phyloP scores from a whole-genome alignment of 371 early-diverging fungal genomes.

The Zychaea mexicana region DNA sequence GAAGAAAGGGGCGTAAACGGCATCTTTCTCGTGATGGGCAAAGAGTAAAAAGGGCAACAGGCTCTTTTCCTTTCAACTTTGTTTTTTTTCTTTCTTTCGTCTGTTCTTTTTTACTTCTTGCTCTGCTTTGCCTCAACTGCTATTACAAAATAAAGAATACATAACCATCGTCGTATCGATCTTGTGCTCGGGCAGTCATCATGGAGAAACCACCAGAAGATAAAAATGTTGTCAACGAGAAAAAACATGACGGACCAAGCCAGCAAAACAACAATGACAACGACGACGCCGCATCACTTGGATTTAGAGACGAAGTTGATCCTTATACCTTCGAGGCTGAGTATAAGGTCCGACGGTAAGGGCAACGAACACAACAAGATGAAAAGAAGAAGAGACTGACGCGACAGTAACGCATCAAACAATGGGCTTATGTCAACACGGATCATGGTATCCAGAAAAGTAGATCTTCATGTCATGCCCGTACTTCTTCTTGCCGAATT shows the following conservation, averaged over 20 bases:
- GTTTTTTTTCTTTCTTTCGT: background rate
- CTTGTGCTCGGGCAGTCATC: too few relatives aligned
- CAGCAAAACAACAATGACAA: background rate
- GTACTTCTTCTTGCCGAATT: conserved; percentile 1
- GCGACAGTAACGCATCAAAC: background rate
- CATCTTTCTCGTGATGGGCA: background rate
- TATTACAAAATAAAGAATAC: too few relatives aligned
- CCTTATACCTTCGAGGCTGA: background rate
- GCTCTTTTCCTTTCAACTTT: background rate
- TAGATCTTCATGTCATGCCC: background rate
- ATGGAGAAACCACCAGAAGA: background rate
- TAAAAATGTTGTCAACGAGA: background rate
- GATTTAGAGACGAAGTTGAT: background rate
- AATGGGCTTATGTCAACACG: too few relatives aligned
- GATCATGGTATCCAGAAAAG: background rate
- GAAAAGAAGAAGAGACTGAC: background rate
- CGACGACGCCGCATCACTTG: background rate
- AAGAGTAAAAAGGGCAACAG: background rate
- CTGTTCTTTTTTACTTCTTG: background rate
- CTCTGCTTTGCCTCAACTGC: background rate
- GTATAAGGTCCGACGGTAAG: conserved; percentile 4
- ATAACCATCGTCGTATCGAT: too few relatives aligned
- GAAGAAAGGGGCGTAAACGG: background rate
- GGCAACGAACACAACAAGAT: too few relatives aligned
- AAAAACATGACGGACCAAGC: background rate